Evolutionary conservation across 1,284 basidiomycete genomes (phyloP).

Genomic region (Trametes sp.): DNA sequence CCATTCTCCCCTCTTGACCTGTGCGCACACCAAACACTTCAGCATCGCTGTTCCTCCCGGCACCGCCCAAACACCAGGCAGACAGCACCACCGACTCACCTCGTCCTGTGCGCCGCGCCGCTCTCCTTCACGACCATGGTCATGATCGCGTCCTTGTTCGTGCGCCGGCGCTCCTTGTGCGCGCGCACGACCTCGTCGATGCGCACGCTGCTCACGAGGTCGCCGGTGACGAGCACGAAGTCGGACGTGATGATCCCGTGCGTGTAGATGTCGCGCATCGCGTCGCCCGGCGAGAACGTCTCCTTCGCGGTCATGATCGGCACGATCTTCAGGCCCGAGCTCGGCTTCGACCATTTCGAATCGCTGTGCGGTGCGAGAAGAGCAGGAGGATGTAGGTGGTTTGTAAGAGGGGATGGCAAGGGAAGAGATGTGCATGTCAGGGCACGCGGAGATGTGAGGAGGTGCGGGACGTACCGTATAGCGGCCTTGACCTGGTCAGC

Average conservation of each 20-base stretch:
- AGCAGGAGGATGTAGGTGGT: conserved; percentile 12
- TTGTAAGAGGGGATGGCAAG: conserved; percentile 15
- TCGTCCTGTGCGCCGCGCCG: conserved; percentile 73
- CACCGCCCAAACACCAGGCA: neutral
- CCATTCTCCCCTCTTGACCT: conserved; percentile 77
- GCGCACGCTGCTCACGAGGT: conserved; percentile 93
- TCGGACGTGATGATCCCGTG: conserved; percentile 92
- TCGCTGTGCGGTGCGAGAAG: conserved; percentile 51
- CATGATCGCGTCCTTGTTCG: conserved; percentile 95
- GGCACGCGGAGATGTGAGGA: conserved; percentile 1
- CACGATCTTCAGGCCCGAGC: conserved; percentile 83
- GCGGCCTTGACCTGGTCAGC: conserved; percentile 83
- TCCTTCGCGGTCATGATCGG: conserved; percentile 89
- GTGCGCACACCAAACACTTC: conserved; percentile 17
- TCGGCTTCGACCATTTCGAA: conserved; percentile 82
- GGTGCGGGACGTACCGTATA: conserved; percentile 67
- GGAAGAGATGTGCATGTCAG: neutral
- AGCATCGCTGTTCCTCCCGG: conserved; percentile 7
- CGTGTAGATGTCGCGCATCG: conserved; percentile 95
- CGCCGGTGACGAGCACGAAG: conserved; percentile 94
- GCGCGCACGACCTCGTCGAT: conserved; percentile 89
- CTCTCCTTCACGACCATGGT: conserved; percentile 91
- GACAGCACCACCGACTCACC: conserved; percentile 52
- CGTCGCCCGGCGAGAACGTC: conserved; percentile 93
- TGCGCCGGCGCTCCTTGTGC: conserved; percentile 88